Evolutionary conservation across 106 monocot genomes (phyloP).

Genomic region (Chionographis japonica): DNA sequence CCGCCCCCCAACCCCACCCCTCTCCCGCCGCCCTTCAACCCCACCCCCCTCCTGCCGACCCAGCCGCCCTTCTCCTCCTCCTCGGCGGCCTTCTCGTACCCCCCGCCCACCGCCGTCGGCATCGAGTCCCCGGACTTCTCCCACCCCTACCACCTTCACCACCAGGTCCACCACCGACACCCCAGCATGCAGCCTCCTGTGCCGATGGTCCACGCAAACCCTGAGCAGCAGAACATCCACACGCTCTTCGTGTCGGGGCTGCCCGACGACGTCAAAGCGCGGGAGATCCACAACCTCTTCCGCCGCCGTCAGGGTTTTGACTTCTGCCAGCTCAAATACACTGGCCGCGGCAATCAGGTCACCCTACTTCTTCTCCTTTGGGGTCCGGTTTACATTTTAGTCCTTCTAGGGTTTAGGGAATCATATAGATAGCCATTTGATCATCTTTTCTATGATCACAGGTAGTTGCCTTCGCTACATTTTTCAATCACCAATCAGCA

Average conservation of each 20-base stretch:
- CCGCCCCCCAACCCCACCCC: background rate
- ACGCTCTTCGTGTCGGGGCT: conserved; percentile 80
- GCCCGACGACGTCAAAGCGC: conserved; percentile 83
- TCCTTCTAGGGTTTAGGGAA: too few species aligned
- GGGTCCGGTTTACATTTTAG: background rate
- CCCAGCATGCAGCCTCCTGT: background rate
- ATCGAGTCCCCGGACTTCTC: conserved; percentile 1
- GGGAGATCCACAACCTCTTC: conserved; percentile 93
- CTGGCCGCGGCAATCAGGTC: conserved; percentile 77
- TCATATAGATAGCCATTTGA: background rate
- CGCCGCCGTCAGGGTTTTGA: conserved; percentile 60
- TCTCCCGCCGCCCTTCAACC: background rate
- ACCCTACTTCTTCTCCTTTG: background rate
- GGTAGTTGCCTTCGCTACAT: conserved; percentile 86
- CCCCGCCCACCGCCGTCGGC: background rate
- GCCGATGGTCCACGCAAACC: conserved; percentile 15
- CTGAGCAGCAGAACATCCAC: conserved; percentile 41
- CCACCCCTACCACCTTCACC: conserved; percentile 4
- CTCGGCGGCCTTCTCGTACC: background rate
- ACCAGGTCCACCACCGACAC: conserved; percentile 6
- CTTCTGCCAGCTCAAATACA: conserved; percentile 77
- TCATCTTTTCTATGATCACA: conserved; percentile 7
- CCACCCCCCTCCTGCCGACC: background rate
- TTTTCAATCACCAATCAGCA: conserved; percentile 67
- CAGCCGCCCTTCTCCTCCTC: background rate